phyloP scores from a whole-genome alignment of 371 early-diverging fungal species.

The Mucor irregularis region DNA sequence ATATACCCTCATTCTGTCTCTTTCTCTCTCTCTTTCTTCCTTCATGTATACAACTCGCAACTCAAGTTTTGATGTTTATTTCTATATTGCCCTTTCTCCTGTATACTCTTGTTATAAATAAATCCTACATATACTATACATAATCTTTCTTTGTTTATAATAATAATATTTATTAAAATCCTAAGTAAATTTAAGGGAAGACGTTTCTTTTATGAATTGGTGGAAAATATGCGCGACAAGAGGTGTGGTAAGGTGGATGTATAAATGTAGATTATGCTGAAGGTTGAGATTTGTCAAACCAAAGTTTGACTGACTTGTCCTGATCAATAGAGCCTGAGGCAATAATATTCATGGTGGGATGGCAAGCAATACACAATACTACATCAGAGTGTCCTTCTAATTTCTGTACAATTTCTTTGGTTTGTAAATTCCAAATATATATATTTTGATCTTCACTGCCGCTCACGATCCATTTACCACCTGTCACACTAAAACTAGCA shows the following conservation, averaged over 20 bases:
- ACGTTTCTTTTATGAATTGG: too few relatives aligned
- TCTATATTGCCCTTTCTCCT: background rate
- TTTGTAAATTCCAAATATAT: constrained; percentile 97
- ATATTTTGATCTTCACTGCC: constrained; percentile 93
- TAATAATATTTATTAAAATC: too few relatives aligned
- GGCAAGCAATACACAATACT: constrained; percentile 92
- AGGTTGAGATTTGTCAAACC: constrained; percentile 65
- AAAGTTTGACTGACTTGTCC: constrained; percentile 89
- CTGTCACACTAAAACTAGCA: constrained; percentile 90
- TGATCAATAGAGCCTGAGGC: constrained; percentile 92
- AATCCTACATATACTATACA: background rate
- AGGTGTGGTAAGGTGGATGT: background rate
- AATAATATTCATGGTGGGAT: constrained; percentile 93
- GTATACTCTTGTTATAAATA: background rate
- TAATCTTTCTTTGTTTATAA: background rate
- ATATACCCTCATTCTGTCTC: constrained; percentile 1
- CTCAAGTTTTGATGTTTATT: background rate
- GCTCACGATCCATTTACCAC: constrained; percentile 95
- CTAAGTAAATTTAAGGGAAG: too few relatives aligned
- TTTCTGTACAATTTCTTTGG: constrained; percentile 89
- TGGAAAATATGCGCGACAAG: too few relatives aligned
- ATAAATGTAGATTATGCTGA: constrained; percentile 6
- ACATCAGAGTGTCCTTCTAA: constrained; percentile 92
- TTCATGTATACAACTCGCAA: background rate
- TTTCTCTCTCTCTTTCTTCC: background rate